These are phyloP conservation scores for Linum trigynum DNA, from an alignment of 345 rosid genomes.

Conservation along the genomic window DNA sequence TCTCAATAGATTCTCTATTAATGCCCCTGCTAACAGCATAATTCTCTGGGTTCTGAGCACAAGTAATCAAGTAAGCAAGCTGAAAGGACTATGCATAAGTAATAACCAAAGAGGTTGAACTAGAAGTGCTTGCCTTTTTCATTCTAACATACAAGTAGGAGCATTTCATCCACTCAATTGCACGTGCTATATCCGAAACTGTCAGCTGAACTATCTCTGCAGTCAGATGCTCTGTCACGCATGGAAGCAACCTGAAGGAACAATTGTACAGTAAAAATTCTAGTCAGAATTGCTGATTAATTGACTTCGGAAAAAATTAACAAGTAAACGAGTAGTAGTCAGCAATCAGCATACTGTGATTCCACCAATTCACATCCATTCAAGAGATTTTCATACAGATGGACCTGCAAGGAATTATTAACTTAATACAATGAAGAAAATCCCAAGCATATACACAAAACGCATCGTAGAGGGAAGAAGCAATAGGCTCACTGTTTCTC, in stretches of 20 bases:
- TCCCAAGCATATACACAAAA: slow-evolving; percentile 2
- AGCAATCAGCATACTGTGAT: slow-evolving; percentile 71
- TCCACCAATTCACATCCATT: slow-evolving; percentile 93
- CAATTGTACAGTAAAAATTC: slow-evolving; percentile 11
- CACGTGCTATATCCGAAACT: slow-evolving; percentile 65
- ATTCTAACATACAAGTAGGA: slow-evolving; percentile 82
- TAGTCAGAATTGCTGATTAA: neutral
- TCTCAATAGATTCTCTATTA: slow-evolving; percentile 65
- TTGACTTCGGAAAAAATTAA: neutral
- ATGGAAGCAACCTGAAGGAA: slow-evolving; percentile 68
- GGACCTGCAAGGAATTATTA: slow-evolving; percentile 47
- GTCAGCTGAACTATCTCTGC: slow-evolving; percentile 97
- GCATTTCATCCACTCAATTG: slow-evolving; percentile 98
- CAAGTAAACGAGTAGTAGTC: slow-evolving; percentile 16
- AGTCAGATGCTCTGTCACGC: slow-evolving; percentile 85
- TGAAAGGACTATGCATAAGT: slow-evolving; percentile 6
- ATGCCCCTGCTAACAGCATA: slow-evolving; percentile 73
- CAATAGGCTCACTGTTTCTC: slow-evolving; percentile 58
- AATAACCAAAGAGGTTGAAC: slow-evolving; percentile 4
- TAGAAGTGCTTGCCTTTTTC: slow-evolving; percentile 56
- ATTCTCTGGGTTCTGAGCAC: slow-evolving; percentile 71
- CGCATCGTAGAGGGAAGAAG: slow-evolving; percentile 14
- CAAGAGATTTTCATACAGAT: slow-evolving; percentile 83
- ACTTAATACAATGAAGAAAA: slow-evolving; percentile 13
- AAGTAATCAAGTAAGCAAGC: slow-evolving; percentile 9